Conservation (phyloP, 129 eudicot species). For the Solidago caesia region DNA sequence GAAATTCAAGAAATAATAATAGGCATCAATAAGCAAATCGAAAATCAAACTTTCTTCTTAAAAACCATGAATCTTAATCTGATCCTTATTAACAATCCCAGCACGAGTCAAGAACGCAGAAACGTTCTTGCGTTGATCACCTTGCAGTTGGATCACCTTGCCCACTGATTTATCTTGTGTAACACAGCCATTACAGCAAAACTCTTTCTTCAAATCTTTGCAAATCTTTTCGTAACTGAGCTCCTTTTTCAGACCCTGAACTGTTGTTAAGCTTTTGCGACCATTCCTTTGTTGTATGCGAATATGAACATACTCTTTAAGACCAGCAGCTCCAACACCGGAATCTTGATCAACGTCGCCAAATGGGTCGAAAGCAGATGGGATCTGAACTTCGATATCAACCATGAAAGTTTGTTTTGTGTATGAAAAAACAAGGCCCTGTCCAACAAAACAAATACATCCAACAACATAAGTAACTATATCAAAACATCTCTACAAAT, state of each 20-base stretch:
- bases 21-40: conserved; percentile 19
- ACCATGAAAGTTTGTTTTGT: conserved; percentile 63
- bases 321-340: conserved; percentile 61
- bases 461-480: not conserved
- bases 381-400: conserved; percentile 66
- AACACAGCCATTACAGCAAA: conserved; percentile 91
- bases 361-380: conserved; percentile 78
- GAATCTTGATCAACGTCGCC: conserved; percentile 63
- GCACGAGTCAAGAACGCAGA: conserved; percentile 61
- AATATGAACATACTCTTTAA: conserved; percentile 88
- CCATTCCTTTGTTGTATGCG: conserved; percentile 95
- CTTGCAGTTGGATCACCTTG: conserved; percentile 87
- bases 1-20: conserved; percentile 14
- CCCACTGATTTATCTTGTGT: conserved; percentile 85
- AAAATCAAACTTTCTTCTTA: conserved; percentile 19
- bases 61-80: conserved; percentile 94
- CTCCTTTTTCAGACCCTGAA: conserved; percentile 82
- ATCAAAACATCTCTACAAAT: too few species aligned
- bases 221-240: conserved; percentile 84
- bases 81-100: conserved; percentile 76
- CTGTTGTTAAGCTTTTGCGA: conserved; percentile 83
- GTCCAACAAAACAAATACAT: not conserved
- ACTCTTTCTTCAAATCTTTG: conserved; percentile 82
- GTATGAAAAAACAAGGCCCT: not conserved
- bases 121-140: conserved; percentile 95